Percentiles rank a stretch among this genome's conserved stretches.
Conservation (phyloP, 306 rosid species). For the Dalbergia cochinchinensis region DNA sequence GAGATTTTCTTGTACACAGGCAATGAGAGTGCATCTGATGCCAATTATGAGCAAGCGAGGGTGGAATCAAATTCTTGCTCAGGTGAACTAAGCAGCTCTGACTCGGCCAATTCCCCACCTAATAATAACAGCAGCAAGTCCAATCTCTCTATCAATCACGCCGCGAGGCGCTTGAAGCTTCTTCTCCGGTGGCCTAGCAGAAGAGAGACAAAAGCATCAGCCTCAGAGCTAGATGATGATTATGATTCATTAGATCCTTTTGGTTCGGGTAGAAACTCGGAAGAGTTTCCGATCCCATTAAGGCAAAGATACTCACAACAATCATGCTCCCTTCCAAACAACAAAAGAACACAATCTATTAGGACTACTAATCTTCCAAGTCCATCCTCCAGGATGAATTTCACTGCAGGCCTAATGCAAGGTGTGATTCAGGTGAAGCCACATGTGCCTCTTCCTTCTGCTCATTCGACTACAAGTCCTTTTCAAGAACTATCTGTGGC, state of each 20-base stretch:
- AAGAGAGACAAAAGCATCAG: constrained; percentile 56
- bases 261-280: constrained; percentile 48
- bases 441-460: constrained; percentile 41
- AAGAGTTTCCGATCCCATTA: constrained; percentile 65
- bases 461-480: constrained; percentile 53
- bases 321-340: constrained; percentile 59
- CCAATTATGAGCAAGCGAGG: constrained; percentile 54
- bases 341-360: constrained; percentile 57
- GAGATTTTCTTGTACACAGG: constrained; percentile 90
- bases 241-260: constrained; percentile 59
- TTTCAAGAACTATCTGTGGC: constrained; percentile 51
- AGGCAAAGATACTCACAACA: constrained; percentile 66
- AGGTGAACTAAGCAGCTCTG: constrained; percentile 55
- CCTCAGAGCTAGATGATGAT: constrained; percentile 54
- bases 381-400: constrained; percentile 70
- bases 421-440: constrained; percentile 83
- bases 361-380: constrained; percentile 62
- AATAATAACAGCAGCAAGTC: constrained; percentile 45
- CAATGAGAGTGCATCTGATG: constrained; percentile 66
- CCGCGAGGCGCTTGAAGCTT: constrained; percentile 67
- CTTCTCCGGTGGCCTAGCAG: constrained; percentile 70
- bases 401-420: constrained; percentile 73
- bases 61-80: constrained; percentile 53
- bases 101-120: constrained; percentile 52
- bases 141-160: constrained; percentile 48